Evolutionary conservation across 768 basidiomycete species (phyloP).

Genomic region (Boletus subparvulus): DNA sequence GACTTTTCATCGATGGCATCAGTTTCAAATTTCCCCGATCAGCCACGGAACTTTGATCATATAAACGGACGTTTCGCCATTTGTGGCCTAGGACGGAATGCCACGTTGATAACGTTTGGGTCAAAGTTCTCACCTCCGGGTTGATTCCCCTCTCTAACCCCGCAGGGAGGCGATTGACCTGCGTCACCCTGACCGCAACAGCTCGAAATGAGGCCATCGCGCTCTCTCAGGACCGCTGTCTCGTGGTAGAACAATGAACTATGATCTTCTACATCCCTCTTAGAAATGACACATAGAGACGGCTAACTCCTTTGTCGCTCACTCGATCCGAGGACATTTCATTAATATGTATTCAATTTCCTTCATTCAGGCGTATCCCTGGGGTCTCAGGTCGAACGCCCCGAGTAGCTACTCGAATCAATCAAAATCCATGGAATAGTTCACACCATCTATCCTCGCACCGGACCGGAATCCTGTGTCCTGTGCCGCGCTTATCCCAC

Average conservation of each 20-base stretch:
- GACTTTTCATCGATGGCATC: conserved; percentile 5
- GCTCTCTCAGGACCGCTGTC: conserved; percentile 4
- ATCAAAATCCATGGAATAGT: neutral
- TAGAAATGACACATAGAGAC: neutral
- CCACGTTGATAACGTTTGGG: neutral
- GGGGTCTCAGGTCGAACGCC: neutral
- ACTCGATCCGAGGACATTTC: conserved; percentile 14
- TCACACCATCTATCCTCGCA: conserved; percentile 2
- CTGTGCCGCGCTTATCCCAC: conserved; percentile 6
- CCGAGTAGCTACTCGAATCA: neutral
- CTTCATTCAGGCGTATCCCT: conserved; percentile 1
- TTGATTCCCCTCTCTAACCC: conserved; percentile 8
- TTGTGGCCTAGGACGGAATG: neutral
- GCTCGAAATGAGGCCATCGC: neutral
- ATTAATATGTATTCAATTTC: neutral
- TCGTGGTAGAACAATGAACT: conserved; percentile 4
- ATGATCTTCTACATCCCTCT: neutral
- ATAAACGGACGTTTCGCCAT: neutral
- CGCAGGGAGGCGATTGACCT: conserved; percentile 3
- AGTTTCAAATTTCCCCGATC: conserved; percentile 12
- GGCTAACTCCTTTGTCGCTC: neutral
- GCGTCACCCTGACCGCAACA: conserved; percentile 15
- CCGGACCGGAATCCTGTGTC: conserved; percentile 1
- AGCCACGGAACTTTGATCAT: conserved; percentile 1
- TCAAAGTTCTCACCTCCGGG: neutral